A percentile compares a stretch with the other conserved stretches of the same genome.
Conservation (phyloP, 2,329 filamentous ascomycete species). For the Raffaelea deltoideospora region DNA sequence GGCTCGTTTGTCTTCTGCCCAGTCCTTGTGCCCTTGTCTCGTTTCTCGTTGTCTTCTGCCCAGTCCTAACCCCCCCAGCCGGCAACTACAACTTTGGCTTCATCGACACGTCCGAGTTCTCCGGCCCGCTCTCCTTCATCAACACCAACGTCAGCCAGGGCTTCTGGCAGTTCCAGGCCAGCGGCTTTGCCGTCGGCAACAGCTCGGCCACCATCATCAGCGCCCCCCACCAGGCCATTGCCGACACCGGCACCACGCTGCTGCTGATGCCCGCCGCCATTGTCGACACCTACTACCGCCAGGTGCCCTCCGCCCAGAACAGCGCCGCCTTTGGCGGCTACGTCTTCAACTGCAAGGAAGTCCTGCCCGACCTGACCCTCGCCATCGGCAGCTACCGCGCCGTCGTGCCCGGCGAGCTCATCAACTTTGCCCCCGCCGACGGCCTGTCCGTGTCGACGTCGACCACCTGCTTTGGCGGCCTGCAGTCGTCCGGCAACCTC, state of each 20-base stretch:
- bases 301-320: conserved; percentile 20
- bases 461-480: conserved; percentile 20
- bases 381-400: conserved; percentile 18
- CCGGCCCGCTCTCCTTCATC: conserved; percentile 35
- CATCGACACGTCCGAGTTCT: conserved; percentile 38
- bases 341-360: conserved; percentile 19
- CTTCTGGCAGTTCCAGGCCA: conserved; percentile 42
- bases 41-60: neutral
- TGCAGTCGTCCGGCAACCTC: conserved; percentile 17
- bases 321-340: conserved; percentile 18
- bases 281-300: conserved; percentile 23
- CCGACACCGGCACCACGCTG: conserved; percentile 28
- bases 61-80: neutral
- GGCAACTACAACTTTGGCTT: conserved; percentile 37
- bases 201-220: no score
- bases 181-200: conserved; percentile 28
- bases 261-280: conserved; percentile 20
- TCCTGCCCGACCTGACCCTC: conserved; percentile 19
- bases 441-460: conserved; percentile 16
- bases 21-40: neutral
- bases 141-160: conserved; percentile 31
- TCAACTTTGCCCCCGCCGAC: conserved; percentile 17
- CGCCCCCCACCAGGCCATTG: conserved; percentile 15
- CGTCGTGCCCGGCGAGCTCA: conserved; percentile 17
- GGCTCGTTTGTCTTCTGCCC: neutral